Base-by-base conservation (phyloP, 2,329 filamentous ascomycete genomes). In the Stemphylium beticola region DNA sequence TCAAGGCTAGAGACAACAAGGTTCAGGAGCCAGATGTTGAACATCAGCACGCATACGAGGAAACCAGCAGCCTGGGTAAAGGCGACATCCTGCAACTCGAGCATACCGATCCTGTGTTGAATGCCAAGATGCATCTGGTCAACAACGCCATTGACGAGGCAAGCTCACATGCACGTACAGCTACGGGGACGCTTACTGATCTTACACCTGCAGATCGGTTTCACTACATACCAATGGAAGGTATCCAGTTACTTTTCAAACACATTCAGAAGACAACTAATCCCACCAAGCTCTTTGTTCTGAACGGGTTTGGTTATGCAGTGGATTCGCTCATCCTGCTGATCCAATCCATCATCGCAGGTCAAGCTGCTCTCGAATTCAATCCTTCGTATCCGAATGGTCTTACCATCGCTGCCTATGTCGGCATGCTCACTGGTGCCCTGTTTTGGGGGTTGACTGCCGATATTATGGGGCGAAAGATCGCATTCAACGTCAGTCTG, bases 361-460 rank as follows among this genome's bases (percentile, higher is more conserved):
- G 74, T 0, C 80, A 82, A 34, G 85, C 87, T 2, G 85, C 76
- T 45, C 78, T 77, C 45, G 87, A 89, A 63, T 88, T 89, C 64
- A 62, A 80, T 2, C 77, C 79, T 1, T 79, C 82, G 20, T 89
- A 84, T 60, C 65, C 67, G 2, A 81, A 81, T 58, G 87, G 81
- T 8, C 77, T 89, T 40, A 89, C 83, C 2, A 82, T 89, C 44
- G 82, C 87, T 4, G 82, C 81, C 1, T 90, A 87, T 64, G 78
- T 81, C 8, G 82, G 82, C 14, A 81, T 79, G 79, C 54, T 80
- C 81, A 77, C 77, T 81, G 46, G 86, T 1, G 86, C 85, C 14
- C 68, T 89, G 22, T 89, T 90, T 74, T 91, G 87, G 87, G 87
- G 87, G 18, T 73, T 88, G 26, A 81, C 80, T 3, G 87, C 86